A percentile compares a stretch with the other conserved stretches of the same genome.
These are phyloP conservation scores for Pseudomassariella vexata DNA, from an alignment of 2,329 filamentous ascomycete genomes.

Conservation along the genomic window DNA sequence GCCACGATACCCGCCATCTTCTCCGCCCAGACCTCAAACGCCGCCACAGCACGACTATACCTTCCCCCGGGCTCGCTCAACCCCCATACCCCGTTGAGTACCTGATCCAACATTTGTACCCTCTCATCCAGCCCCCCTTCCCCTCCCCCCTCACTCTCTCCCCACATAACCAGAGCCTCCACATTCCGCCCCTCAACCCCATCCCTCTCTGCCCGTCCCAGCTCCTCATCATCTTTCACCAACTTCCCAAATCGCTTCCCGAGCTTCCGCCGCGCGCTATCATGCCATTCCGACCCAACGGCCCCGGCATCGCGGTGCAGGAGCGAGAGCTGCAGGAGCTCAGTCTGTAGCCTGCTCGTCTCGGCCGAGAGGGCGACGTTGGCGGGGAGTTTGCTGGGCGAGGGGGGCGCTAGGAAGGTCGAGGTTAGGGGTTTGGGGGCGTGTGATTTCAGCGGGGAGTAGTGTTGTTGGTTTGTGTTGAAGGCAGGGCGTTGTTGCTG, in stretches of 20 bases:
- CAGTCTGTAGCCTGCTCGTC: slow-evolving; percentile 53
- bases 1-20: slow-evolving; percentile 40
- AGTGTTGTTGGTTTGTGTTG: slow-evolving; percentile 61
- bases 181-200: slow-evolving; percentile 45
- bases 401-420: slow-evolving; percentile 51
- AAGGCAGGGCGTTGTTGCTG: slow-evolving; percentile 45
- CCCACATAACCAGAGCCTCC: slow-evolving; percentile 48
- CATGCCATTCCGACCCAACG: slow-evolving; percentile 45
- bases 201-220: slow-evolving; percentile 33
- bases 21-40: slow-evolving; percentile 56
- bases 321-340: slow-evolving; percentile 60
- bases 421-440: slow-evolving; percentile 58
- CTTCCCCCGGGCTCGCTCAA: slow-evolving; percentile 50
- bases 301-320: slow-evolving; percentile 49
- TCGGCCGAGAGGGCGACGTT: slow-evolving; percentile 55
- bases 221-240: slow-evolving; percentile 24
- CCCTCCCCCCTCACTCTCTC: slow-evolving; percentile 22
- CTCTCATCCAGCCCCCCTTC: slow-evolving; percentile 42
- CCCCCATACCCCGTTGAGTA: slow-evolving; percentile 52
- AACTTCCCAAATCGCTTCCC: slow-evolving; percentile 37
- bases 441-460: slow-evolving; percentile 55
- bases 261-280: slow-evolving; percentile 46
- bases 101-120: slow-evolving; percentile 50
- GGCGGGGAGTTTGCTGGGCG: slow-evolving; percentile 55
- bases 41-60: slow-evolving; percentile 47